A percentile compares a stretch with the other conserved stretches of the same genome.
phyloP scores from a whole-genome alignment of 148 eudicot species.

The Rhododendron vialii region DNA sequence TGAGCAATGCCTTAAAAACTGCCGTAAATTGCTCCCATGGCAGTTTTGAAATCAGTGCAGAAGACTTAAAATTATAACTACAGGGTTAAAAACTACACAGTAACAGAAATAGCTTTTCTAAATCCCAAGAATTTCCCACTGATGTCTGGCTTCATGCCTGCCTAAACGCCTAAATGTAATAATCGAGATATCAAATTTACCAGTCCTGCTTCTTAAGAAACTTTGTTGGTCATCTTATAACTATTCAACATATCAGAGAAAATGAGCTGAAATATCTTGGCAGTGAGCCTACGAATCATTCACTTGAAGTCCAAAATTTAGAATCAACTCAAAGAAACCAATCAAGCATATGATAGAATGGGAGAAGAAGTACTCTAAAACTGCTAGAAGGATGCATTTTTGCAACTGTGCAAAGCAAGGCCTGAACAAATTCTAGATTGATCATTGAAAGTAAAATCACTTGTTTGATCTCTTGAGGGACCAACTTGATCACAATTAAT shows the following conservation, averaged over 20 bases:
- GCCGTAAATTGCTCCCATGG: neutral
- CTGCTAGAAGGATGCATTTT: constrained; percentile 9
- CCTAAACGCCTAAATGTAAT: neutral
- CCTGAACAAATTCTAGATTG: constrained; percentile 21
- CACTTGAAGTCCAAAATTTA: neutral
- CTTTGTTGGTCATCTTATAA: neutral
- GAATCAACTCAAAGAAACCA: neutral
- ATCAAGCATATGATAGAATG: neutral
- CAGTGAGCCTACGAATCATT: constrained; percentile 11
- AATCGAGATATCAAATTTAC: neutral
- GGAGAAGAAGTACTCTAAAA: neutral
- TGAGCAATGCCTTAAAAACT: neutral
- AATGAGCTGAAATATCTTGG: constrained; percentile 1
- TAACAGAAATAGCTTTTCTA: neutral
- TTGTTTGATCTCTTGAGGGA: constrained; percentile 18
- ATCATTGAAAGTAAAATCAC: constrained; percentile 1
- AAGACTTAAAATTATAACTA: neutral
- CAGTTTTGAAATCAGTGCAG: neutral
- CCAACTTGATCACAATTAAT: constrained; percentile 23
- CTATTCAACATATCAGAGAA: neutral
- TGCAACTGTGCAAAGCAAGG: constrained; percentile 21
- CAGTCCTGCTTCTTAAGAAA: neutral
- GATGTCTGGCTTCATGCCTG: neutral
- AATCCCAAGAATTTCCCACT: neutral
- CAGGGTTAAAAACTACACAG: neutral